Evolutionary conservation across 2,329 filamentous ascomycete genomes (phyloP).

Genomic region (Sphaerulina vaccinii): DNA sequence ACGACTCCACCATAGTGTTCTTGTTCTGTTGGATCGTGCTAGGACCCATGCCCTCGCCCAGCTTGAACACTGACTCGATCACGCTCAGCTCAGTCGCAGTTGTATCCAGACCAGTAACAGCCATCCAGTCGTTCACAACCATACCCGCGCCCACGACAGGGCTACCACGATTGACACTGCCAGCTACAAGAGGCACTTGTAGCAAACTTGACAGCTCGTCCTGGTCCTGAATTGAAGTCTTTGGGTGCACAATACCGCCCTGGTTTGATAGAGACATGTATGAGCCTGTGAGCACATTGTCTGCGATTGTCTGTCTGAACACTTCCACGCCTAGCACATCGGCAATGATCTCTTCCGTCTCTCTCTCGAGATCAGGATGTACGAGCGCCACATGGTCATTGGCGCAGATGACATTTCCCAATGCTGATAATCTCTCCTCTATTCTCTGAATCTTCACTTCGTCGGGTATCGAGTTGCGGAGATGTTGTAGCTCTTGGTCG

Average conservation of each 20-base stretch:
- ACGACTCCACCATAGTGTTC: constrained; percentile 98
- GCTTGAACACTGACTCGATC: constrained; percentile 90
- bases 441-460: constrained; percentile 92
- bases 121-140: constrained; percentile 98
- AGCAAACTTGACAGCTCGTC: constrained; percentile 91
- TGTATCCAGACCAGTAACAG: constrained; percentile 90
- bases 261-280: constrained; percentile 98
- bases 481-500: constrained; percentile 96
- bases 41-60: constrained; percentile 77
- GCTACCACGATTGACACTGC: constrained; percentile 87
- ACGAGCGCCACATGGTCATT: constrained; percentile 97
- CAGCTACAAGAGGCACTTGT: constrained; percentile 93
- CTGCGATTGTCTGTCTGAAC: constrained; percentile 90
- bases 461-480: constrained; percentile 92
- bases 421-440: constrained; percentile 91
- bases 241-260: constrained; percentile 94
- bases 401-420: constrained; percentile 93
- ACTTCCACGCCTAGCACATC: constrained; percentile 89
- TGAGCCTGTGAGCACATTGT: constrained; percentile 92
- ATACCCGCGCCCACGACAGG: constrained; percentile 95
- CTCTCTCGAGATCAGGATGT: constrained; percentile 93
- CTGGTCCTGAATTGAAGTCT: constrained; percentile 95
- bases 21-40: constrained; percentile 82
- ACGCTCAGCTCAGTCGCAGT: constrained; percentile 97
- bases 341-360: constrained; percentile 97